Percentiles rank a stretch among this genome's conserved stretches.
These are phyloP conservation scores for Apiotrichum laibachii DNA, from an alignment of 1,284 basidiomycete genomes.

Conservation along the genomic window DNA sequence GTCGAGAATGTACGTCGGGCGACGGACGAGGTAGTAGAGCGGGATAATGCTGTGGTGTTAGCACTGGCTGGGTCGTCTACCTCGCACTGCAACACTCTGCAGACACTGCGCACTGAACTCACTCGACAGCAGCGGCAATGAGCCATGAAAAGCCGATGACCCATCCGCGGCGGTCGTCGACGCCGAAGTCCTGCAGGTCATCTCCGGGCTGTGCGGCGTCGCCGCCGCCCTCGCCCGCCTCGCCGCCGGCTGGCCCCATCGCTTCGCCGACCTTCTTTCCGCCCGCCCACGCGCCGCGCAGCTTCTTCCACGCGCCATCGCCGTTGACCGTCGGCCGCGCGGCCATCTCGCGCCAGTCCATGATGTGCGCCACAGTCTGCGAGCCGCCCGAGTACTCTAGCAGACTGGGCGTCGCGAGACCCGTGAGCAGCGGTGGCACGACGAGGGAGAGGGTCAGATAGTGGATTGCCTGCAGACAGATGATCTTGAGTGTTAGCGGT, in stretches of 20 bases:
- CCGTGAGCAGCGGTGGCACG: constrained; percentile 71
- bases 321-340: constrained; percentile 65
- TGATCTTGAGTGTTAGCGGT: constrained; percentile 64
- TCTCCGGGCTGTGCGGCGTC: background rate
- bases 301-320: constrained; percentile 58
- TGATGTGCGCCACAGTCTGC: constrained; percentile 56
- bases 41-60: constrained; percentile 67
- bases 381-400: constrained; percentile 70
- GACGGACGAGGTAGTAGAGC: constrained; percentile 78
- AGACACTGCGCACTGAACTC: constrained; percentile 45
- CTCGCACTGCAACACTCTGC: too few relatives aligned
- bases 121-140: constrained; percentile 75
- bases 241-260: background rate
- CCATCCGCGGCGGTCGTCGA: constrained; percentile 79
- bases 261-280: constrained; percentile 37
- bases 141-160: constrained; percentile 81
- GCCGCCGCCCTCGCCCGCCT: background rate
- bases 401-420: constrained; percentile 70
- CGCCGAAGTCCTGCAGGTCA: constrained; percentile 51
- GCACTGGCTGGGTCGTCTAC: background rate
- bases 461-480: constrained; percentile 86
- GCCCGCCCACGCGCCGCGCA: constrained; percentile 52
- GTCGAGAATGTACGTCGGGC: constrained; percentile 91
- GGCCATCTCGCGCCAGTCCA: constrained; percentile 97
- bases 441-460: constrained; percentile 82